A percentile compares a stretch with the other conserved stretches of the same genome.
phyloP scores from a whole-genome alignment of 2,329 filamentous ascomycete genomes.

The Sclerotinia subarctica region DNA sequence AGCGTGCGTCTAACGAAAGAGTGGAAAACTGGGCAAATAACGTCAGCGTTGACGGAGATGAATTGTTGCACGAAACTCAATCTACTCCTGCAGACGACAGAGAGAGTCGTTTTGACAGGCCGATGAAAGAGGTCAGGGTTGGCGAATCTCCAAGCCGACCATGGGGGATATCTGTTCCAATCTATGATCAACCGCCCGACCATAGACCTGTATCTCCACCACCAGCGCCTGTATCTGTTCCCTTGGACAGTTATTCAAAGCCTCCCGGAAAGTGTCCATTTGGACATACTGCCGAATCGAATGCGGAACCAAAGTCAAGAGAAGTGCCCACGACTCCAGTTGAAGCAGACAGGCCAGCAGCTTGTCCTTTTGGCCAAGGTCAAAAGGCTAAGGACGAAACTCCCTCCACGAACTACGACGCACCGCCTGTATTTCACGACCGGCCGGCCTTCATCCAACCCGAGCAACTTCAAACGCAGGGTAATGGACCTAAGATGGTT shows the following conservation, averaged over 20 bases:
- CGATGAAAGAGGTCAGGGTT: conserved; percentile 83
- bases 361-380: conserved; percentile 52
- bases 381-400: conserved; percentile 22
- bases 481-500: conserved; percentile 62
- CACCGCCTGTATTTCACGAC: conserved; percentile 34
- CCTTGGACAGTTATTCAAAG: conserved; percentile 28
- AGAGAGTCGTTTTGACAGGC: conserved; percentile 75
- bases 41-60: conserved; percentile 57
- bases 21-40: conserved; percentile 85
- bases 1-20: conserved; percentile 60
- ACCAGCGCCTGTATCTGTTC: conserved; percentile 47
- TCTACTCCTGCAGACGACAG: conserved; percentile 53
- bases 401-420: conserved; percentile 13
- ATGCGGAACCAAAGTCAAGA: conserved; percentile 9
- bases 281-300: conserved; percentile 41
- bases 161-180: conserved; percentile 84
- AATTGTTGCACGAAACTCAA: conserved; percentile 40
- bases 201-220: conserved; percentile 53
- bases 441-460: conserved; percentile 55
- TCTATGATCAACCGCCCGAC: conserved; percentile 45
- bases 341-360: conserved; percentile 26
- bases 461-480: conserved; percentile 33
- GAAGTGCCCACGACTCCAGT: background rate
- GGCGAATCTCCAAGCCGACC: conserved; percentile 90
- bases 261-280: conserved; percentile 33